Evolutionary conservation across 257 asterid genomes (phyloP), one percentile per base, ranked within the genome.

Genomic region (Nemophila menziesii): DNA sequence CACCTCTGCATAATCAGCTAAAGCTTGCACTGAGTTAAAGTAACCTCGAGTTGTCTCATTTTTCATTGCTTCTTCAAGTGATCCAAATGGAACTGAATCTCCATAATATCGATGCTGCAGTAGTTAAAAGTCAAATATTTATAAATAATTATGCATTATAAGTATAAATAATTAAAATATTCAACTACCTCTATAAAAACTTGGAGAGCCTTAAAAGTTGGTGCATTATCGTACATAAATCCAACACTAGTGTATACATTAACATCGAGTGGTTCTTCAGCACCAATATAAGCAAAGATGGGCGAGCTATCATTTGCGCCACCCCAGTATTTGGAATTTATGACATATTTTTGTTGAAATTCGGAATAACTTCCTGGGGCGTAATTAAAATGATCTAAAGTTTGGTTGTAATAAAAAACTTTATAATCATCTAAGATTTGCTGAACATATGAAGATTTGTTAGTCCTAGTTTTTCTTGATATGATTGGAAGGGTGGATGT

Each of bases 371-470:
- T 76, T 12, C 60, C 37, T 2, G 90, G 78, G 29, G 68, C 70
- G 11, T 65, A 86, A 57, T 82, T 82, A 61, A 86, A 86, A 46
- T 86, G 96, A 56, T 86, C 96, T 12, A 86, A 58, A 0, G 90
- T 79, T 56, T 86, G 96, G 0, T 14, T 51, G 54, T 78, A 86
- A n/a, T 38, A 78, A 17, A 64, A 58, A 17, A 72, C 58, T 52
- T 62, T 39, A 14, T 36, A 74, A 19, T 68, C 77, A 9, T 56
- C 8, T 3, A 64, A 41, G n/a, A n/a, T n/a, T n/a, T n/a, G n/a
- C n/a, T n/a, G n/a, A 22, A 22, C 12, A 17, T 39, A 10, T 13
- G 49, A 3, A 47, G 54, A 11, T 22, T 36, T 29, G 36, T n/a
- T n/a, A n/a, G n/a, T n/a, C n/a, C n/a, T n/a, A n/a, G n/a, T n/a